Conservation (phyloP, 176 grass and related monocot species). For the Musa schizocarpa region DNA sequence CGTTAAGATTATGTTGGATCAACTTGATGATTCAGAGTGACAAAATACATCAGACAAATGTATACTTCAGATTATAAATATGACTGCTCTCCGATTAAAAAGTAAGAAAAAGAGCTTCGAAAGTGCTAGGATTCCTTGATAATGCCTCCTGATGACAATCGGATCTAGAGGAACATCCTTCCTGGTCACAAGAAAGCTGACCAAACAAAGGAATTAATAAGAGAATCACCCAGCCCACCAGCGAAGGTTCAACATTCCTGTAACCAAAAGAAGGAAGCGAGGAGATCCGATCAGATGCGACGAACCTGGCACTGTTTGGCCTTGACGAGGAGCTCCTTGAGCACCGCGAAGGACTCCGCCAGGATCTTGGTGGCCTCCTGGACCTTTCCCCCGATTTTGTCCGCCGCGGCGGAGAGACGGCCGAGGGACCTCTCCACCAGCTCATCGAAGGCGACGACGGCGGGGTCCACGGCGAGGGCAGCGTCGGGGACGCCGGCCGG, state of each 20-base stretch:
- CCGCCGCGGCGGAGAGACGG: slow-evolving; percentile 28
- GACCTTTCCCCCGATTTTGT: slow-evolving; percentile 40
- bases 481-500: background rate
- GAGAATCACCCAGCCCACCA: background rate
- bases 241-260: background rate
- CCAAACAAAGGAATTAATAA: background rate
- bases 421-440: slow-evolving; percentile 24
- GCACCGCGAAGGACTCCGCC: slow-evolving; percentile 42
- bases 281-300: background rate
- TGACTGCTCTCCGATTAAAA: background rate
- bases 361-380: slow-evolving; percentile 28
- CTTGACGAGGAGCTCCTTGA: slow-evolving; percentile 40
- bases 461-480: slow-evolving; percentile 3
- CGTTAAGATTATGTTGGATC: background rate
- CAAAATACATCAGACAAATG: too few relatives aligned
- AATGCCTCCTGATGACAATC: background rate
- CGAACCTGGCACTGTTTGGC: slow-evolving; percentile 35
- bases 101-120: too few relatives aligned
- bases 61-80: background rate
- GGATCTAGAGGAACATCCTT: background rate
- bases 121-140: too few relatives aligned
- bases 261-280: background rate
- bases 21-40: background rate
- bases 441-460: slow-evolving; percentile 37
- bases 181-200: background rate